Conservation (phyloP, 129 eudicot species). For the Pseudognaphalium luteoalbum region DNA sequence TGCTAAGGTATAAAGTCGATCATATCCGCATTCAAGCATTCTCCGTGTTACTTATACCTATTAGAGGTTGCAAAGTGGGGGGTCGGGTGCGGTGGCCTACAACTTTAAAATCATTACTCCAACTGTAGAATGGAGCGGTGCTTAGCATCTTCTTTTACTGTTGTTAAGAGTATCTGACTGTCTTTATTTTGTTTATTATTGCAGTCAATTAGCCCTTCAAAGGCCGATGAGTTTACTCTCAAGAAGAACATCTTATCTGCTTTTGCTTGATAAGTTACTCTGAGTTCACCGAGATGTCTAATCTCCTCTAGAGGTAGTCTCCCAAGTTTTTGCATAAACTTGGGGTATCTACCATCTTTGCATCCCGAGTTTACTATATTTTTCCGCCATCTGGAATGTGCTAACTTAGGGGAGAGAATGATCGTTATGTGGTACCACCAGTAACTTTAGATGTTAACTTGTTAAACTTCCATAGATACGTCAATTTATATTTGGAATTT, state of each 20-base stretch:
- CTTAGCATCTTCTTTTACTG: neutral
- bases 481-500: neutral
- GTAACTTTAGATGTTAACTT: neutral
- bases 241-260: conserved; percentile 89
- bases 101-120: too few species aligned
- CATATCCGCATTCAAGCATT: neutral
- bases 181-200: neutral
- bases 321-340: conserved; percentile 11
- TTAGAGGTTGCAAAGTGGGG: neutral
- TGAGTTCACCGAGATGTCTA: neutral
- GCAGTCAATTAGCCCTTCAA: conserved; percentile 80
- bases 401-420: neutral
- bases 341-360: conserved; percentile 18
- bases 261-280: conserved; percentile 49
- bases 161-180: neutral
- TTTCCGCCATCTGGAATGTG: neutral
- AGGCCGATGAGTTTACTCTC: conserved; percentile 89
- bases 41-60: neutral
- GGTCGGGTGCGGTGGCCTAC: neutral
- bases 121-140: too few species aligned
- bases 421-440: neutral
- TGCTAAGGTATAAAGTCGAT: conserved; percentile 34
- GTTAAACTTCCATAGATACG: neutral
- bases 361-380: neutral
- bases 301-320: conserved; percentile 17